Evolutionary conservation across 2,329 filamentous ascomycete species (phyloP).

Genomic region (Sclerotinia trifoliorum): DNA sequence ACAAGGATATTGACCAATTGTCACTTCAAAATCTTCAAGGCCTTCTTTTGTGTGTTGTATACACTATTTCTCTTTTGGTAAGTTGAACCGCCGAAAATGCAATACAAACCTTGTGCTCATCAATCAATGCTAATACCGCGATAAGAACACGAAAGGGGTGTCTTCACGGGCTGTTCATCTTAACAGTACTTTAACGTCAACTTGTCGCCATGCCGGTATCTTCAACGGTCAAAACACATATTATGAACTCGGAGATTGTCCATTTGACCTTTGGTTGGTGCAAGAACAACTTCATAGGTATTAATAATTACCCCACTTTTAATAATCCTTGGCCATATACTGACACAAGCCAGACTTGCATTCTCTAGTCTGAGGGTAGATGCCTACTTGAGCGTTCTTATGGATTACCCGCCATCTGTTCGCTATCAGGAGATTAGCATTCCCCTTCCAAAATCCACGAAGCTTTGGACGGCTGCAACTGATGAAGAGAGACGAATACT

Average conservation of each 20-base stretch:
- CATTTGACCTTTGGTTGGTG: slow-evolving; percentile 11
- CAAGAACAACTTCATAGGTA: slow-evolving; percentile 19
- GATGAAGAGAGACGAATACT: slow-evolving; percentile 16
- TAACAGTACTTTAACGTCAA: slow-evolving; percentile 9
- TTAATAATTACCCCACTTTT: no score
- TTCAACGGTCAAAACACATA: slow-evolving; percentile 20
- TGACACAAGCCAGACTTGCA: slow-evolving; percentile 2
- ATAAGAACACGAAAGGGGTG: slow-evolving; percentile 4
- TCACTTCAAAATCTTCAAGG: slow-evolving; percentile 14
- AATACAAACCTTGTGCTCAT: background rate
- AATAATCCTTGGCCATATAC: background rate
- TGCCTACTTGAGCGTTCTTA: slow-evolving; percentile 13
- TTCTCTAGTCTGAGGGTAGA: slow-evolving; percentile 8
- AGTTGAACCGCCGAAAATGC: background rate
- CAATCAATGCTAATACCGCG: background rate
- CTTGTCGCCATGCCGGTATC: slow-evolving; percentile 9
- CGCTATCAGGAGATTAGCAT: slow-evolving; percentile 20
- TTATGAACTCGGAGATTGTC: slow-evolving; percentile 17
- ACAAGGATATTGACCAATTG: slow-evolving; percentile 9
- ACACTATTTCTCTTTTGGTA: slow-evolving; percentile 8
- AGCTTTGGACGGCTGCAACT: background rate
- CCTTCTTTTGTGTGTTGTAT: slow-evolving; percentile 14
- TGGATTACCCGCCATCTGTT: slow-evolving; percentile 16
- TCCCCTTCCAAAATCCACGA: slow-evolving; percentile 12
- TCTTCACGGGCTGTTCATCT: slow-evolving; percentile 11